Evolutionary conservation across 2,329 filamentous ascomycete species (phyloP).

Genomic region (Alternaria atra): DNA sequence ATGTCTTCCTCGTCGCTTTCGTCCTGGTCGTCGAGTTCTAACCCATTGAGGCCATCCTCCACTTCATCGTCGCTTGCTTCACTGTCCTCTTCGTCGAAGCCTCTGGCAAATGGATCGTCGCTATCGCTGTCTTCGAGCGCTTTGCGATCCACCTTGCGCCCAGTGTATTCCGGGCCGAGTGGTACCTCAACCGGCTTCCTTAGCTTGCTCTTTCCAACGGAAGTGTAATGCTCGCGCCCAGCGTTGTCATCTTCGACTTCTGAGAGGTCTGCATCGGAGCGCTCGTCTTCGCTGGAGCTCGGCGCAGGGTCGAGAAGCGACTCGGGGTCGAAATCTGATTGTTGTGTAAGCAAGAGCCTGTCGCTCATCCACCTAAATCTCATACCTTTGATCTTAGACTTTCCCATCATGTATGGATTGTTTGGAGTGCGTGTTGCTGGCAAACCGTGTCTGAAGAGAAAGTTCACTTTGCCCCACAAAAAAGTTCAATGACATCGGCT

Average conservation of each 20-base stretch:
- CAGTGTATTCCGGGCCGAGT: constrained; percentile 82
- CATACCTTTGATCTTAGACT: constrained; percentile 44
- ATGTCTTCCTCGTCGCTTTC: constrained; percentile 47
- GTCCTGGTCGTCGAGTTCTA: constrained; percentile 12
- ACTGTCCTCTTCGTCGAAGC: constrained; percentile 53
- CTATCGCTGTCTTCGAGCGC: constrained; percentile 65
- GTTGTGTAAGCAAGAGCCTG: background rate
- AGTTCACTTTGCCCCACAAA: constrained; percentile 40
- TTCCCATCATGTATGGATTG: constrained; percentile 35
- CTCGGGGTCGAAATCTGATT: constrained; percentile 82
- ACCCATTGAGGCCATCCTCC: constrained; percentile 27
- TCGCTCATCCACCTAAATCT: accelerated
- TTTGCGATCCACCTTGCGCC: constrained; percentile 76
- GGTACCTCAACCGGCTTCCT: constrained; percentile 74
- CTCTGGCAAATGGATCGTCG: constrained; percentile 59
- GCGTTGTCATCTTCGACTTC: constrained; percentile 58
- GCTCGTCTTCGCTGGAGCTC: constrained; percentile 65
- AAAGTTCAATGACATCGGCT: constrained; percentile 36
- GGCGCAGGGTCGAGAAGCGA: constrained; percentile 66
- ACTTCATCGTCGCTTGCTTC: constrained; percentile 52
- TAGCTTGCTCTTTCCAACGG: constrained; percentile 85
- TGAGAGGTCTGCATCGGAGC: constrained; percentile 58
- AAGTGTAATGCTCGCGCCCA: constrained; percentile 86
- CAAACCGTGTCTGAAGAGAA: constrained; percentile 15
- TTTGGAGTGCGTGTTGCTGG: constrained; percentile 5